A percentile compares a stretch with the other conserved stretches of the same genome.
phyloP scores from a whole-genome alignment of 306 rosid species.

The Vachellia pachyceras region DNA sequence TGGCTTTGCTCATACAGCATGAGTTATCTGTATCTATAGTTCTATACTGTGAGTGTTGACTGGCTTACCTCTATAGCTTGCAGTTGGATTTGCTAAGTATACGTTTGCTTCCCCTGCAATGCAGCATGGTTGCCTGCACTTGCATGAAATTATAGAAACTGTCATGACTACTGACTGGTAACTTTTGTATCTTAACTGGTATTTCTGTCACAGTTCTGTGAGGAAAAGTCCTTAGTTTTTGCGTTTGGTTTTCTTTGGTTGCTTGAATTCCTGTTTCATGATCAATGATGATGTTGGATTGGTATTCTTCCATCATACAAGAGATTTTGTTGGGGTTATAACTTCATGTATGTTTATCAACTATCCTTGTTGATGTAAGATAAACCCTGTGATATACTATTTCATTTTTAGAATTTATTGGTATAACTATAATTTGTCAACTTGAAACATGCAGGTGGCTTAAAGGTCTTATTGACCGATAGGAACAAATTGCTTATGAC shows the following conservation, averaged over 20 bases:
- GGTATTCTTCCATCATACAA: conserved; percentile 18
- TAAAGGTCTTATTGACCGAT: conserved; percentile 82
- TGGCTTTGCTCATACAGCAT: too few relatives aligned
- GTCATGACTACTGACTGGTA: neutral
- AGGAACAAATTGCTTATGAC: conserved; percentile 90
- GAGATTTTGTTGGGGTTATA: conserved; percentile 18
- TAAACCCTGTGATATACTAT: conserved; percentile 6
- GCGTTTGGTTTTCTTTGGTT: too few relatives aligned
- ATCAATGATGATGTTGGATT: conserved; percentile 11
- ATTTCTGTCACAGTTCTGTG: too few relatives aligned
- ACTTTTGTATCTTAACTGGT: neutral
- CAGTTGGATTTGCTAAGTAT: conserved; percentile 15
- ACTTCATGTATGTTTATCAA: conserved; percentile 17
- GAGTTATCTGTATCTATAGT: neutral
- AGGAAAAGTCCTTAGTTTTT: too few relatives aligned
- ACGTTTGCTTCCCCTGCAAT: neutral
- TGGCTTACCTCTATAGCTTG: conserved; percentile 15
- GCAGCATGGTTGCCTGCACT: neutral
- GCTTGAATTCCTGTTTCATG: neutral
- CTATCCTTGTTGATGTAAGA: conserved; percentile 23
- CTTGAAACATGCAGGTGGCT: conserved; percentile 75
- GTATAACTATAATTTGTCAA: conserved; percentile 31
- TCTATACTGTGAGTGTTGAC: neutral
- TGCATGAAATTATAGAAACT: conserved; percentile 5
- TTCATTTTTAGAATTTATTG: conserved; percentile 3